These are phyloP conservation scores for Synchytrium microbalum DNA, from an alignment of 371 early-diverging fungal genomes.

Conservation along the genomic window DNA sequence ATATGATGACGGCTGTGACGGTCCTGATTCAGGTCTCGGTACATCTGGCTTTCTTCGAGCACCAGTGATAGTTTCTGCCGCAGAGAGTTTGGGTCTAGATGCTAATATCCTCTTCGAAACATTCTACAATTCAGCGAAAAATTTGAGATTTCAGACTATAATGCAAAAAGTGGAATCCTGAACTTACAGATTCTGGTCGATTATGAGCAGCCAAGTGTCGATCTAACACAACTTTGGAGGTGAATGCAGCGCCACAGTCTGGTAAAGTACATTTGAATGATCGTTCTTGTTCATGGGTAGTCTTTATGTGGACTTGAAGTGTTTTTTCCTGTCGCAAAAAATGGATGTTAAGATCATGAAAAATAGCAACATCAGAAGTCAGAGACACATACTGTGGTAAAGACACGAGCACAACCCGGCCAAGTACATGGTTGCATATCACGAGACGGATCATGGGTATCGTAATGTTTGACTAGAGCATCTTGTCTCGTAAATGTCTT, in stretches of 20 bases:
- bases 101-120: background rate
- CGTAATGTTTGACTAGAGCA: slow-evolving; percentile 36
- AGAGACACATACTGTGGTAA: slow-evolving; percentile 20
- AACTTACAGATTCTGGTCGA: background rate
- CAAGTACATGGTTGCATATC: slow-evolving; percentile 31
- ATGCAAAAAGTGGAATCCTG: too few species aligned
- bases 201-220: slow-evolving; percentile 47
- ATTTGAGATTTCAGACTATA: too few species aligned
- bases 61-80: too few species aligned
- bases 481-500: slow-evolving; percentile 33
- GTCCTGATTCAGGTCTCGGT: too few species aligned
- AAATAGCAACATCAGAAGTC: background rate
- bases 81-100: background rate
- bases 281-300: slow-evolving; percentile 32
- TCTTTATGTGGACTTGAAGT: slow-evolving; percentile 31
- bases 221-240: slow-evolving; percentile 47
- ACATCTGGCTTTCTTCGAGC: too few species aligned
- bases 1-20: too few species aligned
- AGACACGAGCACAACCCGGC: slow-evolving; percentile 38
- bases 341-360: slow-evolving; percentile 3
- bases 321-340: slow-evolving; percentile 22
- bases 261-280: slow-evolving; percentile 37
- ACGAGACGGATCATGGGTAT: slow-evolving; percentile 29
- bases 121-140: background rate
- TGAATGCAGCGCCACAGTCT: slow-evolving; percentile 44